phyloP scores from a whole-genome alignment of 306 rosid genomes.

The Senna siamea region DNA sequence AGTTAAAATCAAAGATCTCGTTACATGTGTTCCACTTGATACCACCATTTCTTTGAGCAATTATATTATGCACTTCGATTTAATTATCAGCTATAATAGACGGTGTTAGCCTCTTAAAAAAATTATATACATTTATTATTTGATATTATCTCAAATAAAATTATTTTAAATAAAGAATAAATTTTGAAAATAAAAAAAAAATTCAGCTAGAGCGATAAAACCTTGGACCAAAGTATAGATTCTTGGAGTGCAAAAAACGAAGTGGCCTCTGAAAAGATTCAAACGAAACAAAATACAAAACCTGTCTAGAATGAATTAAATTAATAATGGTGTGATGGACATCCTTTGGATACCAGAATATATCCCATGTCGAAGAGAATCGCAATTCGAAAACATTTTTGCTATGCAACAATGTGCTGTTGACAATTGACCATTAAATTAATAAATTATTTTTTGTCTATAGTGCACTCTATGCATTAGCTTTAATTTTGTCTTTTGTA shows the following conservation, averaged over 20 bases:
- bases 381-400: not conserved
- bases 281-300: slow-evolving; percentile 38
- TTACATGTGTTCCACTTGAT: no score
- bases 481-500: not conserved
- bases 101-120: no score
- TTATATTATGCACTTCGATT: no score
- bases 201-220: no score
- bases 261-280: slow-evolving; percentile 35
- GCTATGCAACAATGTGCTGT: not conserved
- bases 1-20: no score
- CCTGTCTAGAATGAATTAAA: slow-evolving; percentile 10
- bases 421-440: slow-evolving; percentile 25
- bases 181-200: no score
- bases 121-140: no score
- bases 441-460: slow-evolving; percentile 15
- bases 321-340: slow-evolving; percentile 1
- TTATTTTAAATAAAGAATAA: no score
- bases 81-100: no score
- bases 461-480: slow-evolving; percentile 3
- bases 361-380: slow-evolving; percentile 16
- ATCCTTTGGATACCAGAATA: slow-evolving; percentile 30
- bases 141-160: no score
- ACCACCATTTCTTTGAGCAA: no score
- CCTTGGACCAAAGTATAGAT: not conserved
- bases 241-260: slow-evolving; percentile 31